Evolutionary conservation across 192 early-diverging fungal species (phyloP).

Genomic region (Dissophora ornata): DNA sequence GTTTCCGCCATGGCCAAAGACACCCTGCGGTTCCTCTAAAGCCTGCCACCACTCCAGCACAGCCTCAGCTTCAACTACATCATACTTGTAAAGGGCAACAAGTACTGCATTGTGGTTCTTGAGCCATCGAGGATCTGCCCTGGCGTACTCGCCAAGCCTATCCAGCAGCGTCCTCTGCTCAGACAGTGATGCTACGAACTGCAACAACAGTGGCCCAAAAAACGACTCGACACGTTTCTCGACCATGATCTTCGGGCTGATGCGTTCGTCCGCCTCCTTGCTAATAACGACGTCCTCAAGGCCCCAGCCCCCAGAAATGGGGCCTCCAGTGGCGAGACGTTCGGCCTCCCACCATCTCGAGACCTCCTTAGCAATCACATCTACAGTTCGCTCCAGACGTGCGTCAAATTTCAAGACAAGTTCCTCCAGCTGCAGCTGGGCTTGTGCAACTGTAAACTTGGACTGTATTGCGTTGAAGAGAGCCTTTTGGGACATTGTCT

Average conservation of each 20-base stretch:
- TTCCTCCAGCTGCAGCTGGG: conserved; percentile 60
- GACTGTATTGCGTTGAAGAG: conserved; percentile 53
- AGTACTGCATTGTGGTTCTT: conserved; percentile 54
- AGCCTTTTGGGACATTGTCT: conserved; percentile 44
- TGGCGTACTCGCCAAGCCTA: conserved; percentile 19
- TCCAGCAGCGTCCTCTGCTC: conserved; percentile 50
- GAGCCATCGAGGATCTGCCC: conserved; percentile 11
- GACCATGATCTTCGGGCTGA: conserved; percentile 17
- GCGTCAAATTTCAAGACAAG: conserved; percentile 58
- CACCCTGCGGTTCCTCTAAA: conserved; percentile 14
- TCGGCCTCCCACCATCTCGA: conserved; percentile 41
- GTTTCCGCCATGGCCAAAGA: conserved; percentile 24
- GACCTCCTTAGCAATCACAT: conserved; percentile 34
- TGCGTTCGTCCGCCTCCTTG: conserved; percentile 28
- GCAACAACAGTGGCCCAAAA: conserved; percentile 56
- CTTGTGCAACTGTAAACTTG: conserved; percentile 54
- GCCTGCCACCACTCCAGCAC: conserved; percentile 59
- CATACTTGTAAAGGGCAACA: conserved; percentile 58
- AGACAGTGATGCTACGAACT: conserved; percentile 44
- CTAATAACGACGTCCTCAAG: conserved; percentile 3
- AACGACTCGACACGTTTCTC: conserved; percentile 52
- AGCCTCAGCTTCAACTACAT: conserved; percentile 59
- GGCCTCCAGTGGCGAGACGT: conserved; percentile 23
- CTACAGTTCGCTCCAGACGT: conserved; percentile 20
- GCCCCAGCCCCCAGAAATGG: conserved; percentile 21